Evolutionary conservation across 2,329 filamentous ascomycete genomes (phyloP), one percentile per base, ranked within the genome.

Genomic region (Westerdykella sp.): DNA sequence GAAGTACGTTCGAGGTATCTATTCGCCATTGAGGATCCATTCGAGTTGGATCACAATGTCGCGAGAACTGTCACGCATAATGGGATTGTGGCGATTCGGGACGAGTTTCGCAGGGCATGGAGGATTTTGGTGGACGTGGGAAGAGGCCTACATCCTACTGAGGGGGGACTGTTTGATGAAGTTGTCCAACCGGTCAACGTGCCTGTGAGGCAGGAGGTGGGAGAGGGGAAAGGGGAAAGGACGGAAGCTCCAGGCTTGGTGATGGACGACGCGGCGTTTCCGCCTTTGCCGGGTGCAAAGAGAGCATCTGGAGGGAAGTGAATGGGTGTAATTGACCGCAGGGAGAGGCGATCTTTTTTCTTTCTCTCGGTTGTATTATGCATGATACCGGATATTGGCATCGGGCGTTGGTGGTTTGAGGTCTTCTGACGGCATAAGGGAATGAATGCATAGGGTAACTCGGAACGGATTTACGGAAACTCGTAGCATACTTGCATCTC

Each of bases 21-120:
- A 4, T 85, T 95, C 52, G 87, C 87, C 25, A 90, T 96, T 47
- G 90, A 95, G 62, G 90, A 95, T 62, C 90, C 90, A 0, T 95
- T 95, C 57, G 88, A 95, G 69, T 69, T 82, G 2, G 83, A 88
- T 34, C 88, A 95, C 67, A 96, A 95, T 55, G 85, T 95, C 28
- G 90, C 86, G 3, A 76, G 87, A 39, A 95, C 88, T 0, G 88
- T 95, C 1, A 89, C 84, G 6, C 85, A 91, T 57, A 79, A 82
- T 47, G 87, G 88, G 2, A 87, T 95, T 49, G 83, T 87, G 1
- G 78, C 83, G 1, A 93, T 95, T 46, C 76, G 87, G 34, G 84
- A 93, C 55, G 88, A 95, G 66, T 93, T 95, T 58, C 77, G 87
- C 14, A 78, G 88, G 15, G 87, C 87, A 2, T 86, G 85, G 79